Percentiles rank a stretch among this genome's conserved stretches.
Conservation (phyloP, 495 filamentous ascomycete genomes). For the Patellaria atrata region DNA sequence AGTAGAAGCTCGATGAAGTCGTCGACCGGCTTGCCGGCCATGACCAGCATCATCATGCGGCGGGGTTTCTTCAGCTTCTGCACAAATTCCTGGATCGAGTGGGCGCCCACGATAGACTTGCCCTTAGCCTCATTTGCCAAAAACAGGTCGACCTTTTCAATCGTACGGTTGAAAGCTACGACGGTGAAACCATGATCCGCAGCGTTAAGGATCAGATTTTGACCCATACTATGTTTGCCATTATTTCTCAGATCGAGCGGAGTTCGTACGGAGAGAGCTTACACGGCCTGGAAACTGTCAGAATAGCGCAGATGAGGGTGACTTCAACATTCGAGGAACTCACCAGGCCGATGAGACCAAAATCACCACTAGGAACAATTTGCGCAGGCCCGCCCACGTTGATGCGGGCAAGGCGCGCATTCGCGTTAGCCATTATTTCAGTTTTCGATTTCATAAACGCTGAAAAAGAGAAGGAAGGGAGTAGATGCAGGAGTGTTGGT, state of each 20-base stretch:
- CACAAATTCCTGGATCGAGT: slow-evolving; percentile 87
- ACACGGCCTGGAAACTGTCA: slow-evolving; percentile 2
- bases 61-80: slow-evolving; percentile 92
- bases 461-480: no score
- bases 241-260: no score
- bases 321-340: no score
- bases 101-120: slow-evolving; percentile 84
- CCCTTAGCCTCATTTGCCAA: slow-evolving; percentile 56
- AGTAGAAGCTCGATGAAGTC: slow-evolving; percentile 95
- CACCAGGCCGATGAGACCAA: slow-evolving; percentile 99
- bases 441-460: no score
- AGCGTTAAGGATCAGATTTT: slow-evolving; percentile 97
- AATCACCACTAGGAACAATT: slow-evolving; percentile 48
- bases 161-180: slow-evolving; percentile 94
- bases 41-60: slow-evolving; percentile 93
- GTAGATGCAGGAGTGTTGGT: no score
- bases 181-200: slow-evolving; percentile 57
- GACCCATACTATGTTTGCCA: slow-evolving; percentile 44
- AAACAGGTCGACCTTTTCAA: slow-evolving; percentile 94
- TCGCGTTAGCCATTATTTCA: no score
- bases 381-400: slow-evolving; percentile 40
- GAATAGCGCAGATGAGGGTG: slow-evolving; percentile 40
- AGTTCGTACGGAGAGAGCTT: slow-evolving; percentile 3
- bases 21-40: slow-evolving; percentile 94
- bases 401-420: slow-evolving; percentile 71